Conservation (phyloP, 2,329 filamentous ascomycete species). For the Aspergillus amoenus region DNA sequence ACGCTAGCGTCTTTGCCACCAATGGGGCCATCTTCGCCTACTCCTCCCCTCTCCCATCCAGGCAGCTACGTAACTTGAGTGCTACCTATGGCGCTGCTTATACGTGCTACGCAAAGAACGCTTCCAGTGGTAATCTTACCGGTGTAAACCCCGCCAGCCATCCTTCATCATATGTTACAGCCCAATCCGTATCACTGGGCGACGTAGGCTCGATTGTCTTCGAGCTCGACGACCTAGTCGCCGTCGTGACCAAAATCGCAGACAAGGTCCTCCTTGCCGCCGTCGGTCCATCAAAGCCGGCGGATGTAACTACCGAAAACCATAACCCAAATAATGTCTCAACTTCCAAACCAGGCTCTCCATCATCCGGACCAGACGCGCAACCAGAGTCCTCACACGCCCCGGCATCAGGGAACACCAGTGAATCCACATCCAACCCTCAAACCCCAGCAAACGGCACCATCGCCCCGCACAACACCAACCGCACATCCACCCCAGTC, state of each 20-base stretch:
- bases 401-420: constrained; percentile 1
- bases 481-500: neutral
- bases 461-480: neutral
- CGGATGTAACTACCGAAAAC: constrained; percentile 12
- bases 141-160: constrained; percentile 44
- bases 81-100: constrained; percentile 46
- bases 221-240: constrained; percentile 41
- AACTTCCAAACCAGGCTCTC: constrained; percentile 6
- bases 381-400: neutral
- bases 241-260: constrained; percentile 43
- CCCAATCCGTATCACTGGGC: constrained; percentile 41
- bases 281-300: constrained; percentile 38
- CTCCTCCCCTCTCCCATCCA: constrained; percentile 39
- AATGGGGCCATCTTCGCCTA: constrained; percentile 47
- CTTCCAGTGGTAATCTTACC: constrained; percentile 42
- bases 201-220: constrained; percentile 47
- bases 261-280: constrained; percentile 45
- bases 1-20: constrained; percentile 40
- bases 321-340: constrained; percentile 1
- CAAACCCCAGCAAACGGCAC: constrained; percentile 13
- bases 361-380: neutral
- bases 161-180: constrained; percentile 44
- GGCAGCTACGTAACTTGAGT: constrained; percentile 42
- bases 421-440: neutral
- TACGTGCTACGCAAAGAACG: constrained; percentile 42